These are phyloP conservation scores for Botrytis pseudocinerea DNA, from an alignment of 2,329 filamentous ascomycete genomes.

Conservation along the genomic window DNA sequence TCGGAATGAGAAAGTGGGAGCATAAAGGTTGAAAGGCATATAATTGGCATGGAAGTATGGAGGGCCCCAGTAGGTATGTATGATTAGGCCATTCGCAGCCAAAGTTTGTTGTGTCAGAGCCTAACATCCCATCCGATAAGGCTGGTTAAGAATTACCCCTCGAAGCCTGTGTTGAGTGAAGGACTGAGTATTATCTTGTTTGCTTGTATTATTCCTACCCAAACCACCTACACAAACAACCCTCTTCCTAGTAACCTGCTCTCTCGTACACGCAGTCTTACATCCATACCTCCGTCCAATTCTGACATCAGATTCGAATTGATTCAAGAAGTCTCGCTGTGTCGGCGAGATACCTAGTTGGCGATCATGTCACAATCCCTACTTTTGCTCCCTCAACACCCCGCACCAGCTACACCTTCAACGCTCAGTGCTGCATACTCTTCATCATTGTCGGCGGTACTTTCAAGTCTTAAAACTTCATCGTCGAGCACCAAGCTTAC, in stretches of 20 bases:
- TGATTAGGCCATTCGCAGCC: conserved; percentile 1
- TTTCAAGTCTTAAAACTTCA: conserved; percentile 50
- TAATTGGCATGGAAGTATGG: not conserved
- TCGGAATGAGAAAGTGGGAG: conserved; percentile 1
- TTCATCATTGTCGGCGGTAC: conserved; percentile 55
- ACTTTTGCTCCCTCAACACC: conserved; percentile 64
- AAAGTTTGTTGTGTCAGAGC: not conserved
- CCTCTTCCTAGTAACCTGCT: not conserved
- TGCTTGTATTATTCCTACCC: not conserved
- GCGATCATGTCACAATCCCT: conserved; percentile 47
- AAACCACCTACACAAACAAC: not conserved
- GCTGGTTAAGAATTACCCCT: not conserved
- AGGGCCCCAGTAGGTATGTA: not conserved
- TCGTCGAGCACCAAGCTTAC: conserved; percentile 38
- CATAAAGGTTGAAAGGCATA: not conserved
- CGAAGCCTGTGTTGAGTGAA: not conserved
- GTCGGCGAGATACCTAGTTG: conserved; percentile 4
- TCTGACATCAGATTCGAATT: not conserved
- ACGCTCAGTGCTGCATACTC: conserved; percentile 61
- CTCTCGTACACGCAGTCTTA: not conserved
- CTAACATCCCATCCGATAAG: conserved; percentile 3
- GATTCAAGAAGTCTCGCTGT: not conserved
- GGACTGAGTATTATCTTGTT: not conserved
- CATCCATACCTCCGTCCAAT: not conserved
- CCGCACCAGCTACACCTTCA: conserved; percentile 53